Evolutionary conservation across 768 basidiomycete species (phyloP), one percentile per base, ranked within the genome.

Genomic region (Paxillus rubicundulus): DNA sequence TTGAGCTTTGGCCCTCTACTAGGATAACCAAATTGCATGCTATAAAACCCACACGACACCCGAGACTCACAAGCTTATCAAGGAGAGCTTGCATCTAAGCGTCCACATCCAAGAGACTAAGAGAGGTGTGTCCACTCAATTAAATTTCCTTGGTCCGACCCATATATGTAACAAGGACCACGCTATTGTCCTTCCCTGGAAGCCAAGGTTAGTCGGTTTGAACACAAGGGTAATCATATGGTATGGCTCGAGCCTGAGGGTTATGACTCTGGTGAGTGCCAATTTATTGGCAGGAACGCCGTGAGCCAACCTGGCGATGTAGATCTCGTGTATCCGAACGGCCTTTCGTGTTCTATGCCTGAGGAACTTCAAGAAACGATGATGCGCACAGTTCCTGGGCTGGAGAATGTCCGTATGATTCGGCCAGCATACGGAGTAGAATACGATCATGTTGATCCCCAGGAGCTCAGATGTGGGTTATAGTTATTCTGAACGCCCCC

Each of bases 161-260:
- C 27, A 43, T 4, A 49, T 20, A 13, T 1, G 9, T 42, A 17
- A 16, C 14, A 50, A 92, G 91, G 92, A 2, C 93, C 93, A 5
- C 81, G 93, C 17, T 96, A 96, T 67, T 96, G 93, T 57, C 93
- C 93, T 6, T 92, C 90, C 0, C 76, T 96, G 1, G 93, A 96
- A 67, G 82, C 89, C 9, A 96, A 96, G 66, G 82, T 96, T 9
- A 74, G 84, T 36, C 81, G 91, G 12, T 95, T 95, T 65, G 79
- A 79, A 3, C 71, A 87, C 54, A 92, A 88, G 67, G 70, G 74
- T 6, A 70, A 72, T 5, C 93, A 96, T 61, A 83, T 71, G 2
- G 78, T 95, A 38, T 96, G 92, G 92, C 74, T 96, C 3, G 93
- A 96, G 64, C 93, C 92, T 0, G 93, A 96, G 64, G 93, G 93